These are phyloP conservation scores for Pichia manshurica DNA, from an alignment of 805 yeast genomes.

Conservation along the genomic window DNA sequence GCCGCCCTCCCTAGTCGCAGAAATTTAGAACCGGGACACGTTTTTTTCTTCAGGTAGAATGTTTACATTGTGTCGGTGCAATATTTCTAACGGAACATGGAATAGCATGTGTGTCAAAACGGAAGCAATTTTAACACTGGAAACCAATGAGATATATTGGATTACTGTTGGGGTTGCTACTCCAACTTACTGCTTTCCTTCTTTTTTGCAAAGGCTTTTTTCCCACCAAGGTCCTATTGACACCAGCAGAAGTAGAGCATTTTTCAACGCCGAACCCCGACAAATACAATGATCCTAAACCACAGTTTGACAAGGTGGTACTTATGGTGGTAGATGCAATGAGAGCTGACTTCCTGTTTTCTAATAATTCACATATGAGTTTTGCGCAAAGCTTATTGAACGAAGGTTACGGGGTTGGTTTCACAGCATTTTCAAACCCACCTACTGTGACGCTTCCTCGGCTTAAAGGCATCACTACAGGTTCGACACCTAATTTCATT, in stretches of 20 bases:
- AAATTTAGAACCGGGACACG: no score
- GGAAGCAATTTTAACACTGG: no score
- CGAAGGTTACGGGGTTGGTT: conserved; percentile 72
- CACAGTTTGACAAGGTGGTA: conserved; percentile 61
- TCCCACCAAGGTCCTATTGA: conserved; percentile 76
- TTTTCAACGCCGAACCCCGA: conserved; percentile 29
- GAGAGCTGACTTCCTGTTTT: conserved; percentile 79
- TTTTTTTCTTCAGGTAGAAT: no score
- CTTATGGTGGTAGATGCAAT: conserved; percentile 90
- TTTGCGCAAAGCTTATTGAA: conserved; percentile 62
- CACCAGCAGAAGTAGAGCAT: conserved; percentile 46
- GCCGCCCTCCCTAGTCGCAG: no score
- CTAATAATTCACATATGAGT: conserved; percentile 56
- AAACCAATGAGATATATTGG: conserved; percentile 10
- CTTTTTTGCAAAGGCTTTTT: conserved; percentile 80
- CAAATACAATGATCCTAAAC: conserved; percentile 26
- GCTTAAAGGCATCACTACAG: conserved; percentile 88
- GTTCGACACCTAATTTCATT: conserved; percentile 87
- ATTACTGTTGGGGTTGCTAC: conserved; percentile 14
- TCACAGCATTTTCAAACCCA: conserved; percentile 87
- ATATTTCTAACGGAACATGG: no score
- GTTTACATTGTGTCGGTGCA: no score
- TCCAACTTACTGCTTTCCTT: conserved; percentile 49
- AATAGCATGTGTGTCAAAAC: no score
- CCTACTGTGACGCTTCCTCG: conserved; percentile 97